Percentiles rank a stretch among this genome's conserved stretches.
phyloP scores from a whole-genome alignment of 352 stramenopile species.

The Aphanomyces cochlioides region DNA sequence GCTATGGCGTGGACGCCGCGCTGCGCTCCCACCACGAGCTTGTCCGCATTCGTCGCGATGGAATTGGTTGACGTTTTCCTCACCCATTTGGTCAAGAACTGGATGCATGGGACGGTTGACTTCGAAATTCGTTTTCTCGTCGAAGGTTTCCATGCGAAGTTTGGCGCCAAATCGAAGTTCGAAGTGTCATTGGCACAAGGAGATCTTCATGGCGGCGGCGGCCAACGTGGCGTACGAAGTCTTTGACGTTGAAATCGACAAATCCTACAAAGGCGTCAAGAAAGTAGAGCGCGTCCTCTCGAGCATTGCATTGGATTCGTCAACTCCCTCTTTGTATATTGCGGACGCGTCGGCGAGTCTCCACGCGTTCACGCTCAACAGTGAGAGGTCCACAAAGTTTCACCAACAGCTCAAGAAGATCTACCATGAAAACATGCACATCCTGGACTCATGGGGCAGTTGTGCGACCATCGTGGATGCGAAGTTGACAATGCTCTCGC shows the following conservation, averaged over 20 bases:
- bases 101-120: neutral
- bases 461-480: conserved; percentile 53
- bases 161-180: conserved; percentile 12
- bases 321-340: conserved; percentile 53
- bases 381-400: conserved; percentile 41
- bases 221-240: conserved; percentile 41
- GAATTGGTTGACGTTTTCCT: too few relatives aligned
- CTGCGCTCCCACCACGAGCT: too few relatives aligned
- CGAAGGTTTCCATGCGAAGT: neutral
- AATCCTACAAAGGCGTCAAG: conserved; percentile 33
- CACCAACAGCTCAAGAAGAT: conserved; percentile 61
- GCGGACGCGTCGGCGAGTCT: conserved; percentile 55
- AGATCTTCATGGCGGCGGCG: neutral
- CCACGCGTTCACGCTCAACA: conserved; percentile 43
- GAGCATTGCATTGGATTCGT: conserved; percentile 39
- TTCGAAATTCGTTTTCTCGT: conserved; percentile 10
- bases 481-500: conserved; percentile 54
- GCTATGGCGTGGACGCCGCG: too few relatives aligned
- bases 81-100: too few relatives aligned
- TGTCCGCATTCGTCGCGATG: too few relatives aligned
- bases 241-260: conserved; percentile 50
- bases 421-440: conserved; percentile 46
- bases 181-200: neutral
- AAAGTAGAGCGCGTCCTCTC: conserved; percentile 35
- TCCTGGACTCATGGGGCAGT: conserved; percentile 70